These are phyloP conservation scores for Xylaria sp. DNA, from an alignment of 2,329 filamentous ascomycete species.

Conservation along the genomic window DNA sequence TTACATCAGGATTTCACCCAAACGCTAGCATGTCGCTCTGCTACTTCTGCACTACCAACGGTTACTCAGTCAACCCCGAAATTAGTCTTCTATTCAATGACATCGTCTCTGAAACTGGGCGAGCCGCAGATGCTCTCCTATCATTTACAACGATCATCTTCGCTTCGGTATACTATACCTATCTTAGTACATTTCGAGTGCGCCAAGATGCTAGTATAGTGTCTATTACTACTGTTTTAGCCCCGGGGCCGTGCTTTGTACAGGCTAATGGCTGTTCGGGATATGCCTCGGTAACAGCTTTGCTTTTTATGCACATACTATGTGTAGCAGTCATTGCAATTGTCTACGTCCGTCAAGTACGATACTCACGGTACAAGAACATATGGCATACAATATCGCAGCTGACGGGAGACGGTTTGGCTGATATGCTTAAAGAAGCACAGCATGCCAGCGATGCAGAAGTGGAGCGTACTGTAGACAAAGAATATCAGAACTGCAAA, in stretches of 20 bases:
- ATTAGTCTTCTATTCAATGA: slow-evolving; percentile 16
- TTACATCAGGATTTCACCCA: background rate
- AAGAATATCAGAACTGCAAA: background rate
- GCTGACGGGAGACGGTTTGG: slow-evolving; percentile 20
- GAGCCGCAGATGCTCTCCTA: slow-evolving; percentile 19
- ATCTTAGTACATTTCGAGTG: background rate
- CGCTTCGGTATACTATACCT: slow-evolving; percentile 9
- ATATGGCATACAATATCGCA: slow-evolving; percentile 36
- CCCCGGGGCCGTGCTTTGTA: slow-evolving; percentile 8
- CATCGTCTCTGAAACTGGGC: background rate
- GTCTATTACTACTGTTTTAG: background rate
- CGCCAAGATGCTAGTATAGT: background rate
- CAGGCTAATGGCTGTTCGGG: slow-evolving; percentile 28
- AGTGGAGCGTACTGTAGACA: background rate
- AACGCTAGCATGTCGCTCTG: slow-evolving; percentile 1
- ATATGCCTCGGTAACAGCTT: slow-evolving; percentile 11
- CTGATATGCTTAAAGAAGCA: slow-evolving; percentile 6
- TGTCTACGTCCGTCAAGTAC: slow-evolving; percentile 19
- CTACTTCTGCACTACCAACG: background rate
- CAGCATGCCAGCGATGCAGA: slow-evolving; percentile 16
- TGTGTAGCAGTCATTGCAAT: slow-evolving; percentile 24
- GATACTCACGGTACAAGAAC: slow-evolving; percentile 31
- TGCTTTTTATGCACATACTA: slow-evolving; percentile 23
- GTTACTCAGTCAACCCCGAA: slow-evolving; percentile 5
- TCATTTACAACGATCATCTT: background rate